Percentiles rank a stretch among this genome's conserved stretches.
These are phyloP conservation scores for Populus pruinosa DNA, from an alignment of 345 rosid genomes.

Conservation along the genomic window DNA sequence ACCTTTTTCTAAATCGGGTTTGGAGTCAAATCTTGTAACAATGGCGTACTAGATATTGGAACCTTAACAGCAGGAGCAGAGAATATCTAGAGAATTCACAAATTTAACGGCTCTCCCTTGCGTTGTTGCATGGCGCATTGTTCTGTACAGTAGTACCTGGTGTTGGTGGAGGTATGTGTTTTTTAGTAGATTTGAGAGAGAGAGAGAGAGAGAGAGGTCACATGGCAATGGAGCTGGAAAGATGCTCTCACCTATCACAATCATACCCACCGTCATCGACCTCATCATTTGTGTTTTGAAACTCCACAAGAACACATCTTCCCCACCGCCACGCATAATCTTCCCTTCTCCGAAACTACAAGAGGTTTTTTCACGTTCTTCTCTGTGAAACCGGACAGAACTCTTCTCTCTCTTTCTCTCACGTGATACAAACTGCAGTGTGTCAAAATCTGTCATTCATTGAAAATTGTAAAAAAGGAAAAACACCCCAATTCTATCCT, in stretches of 20 bases:
- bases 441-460: slow-evolving; percentile 17
- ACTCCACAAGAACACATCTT: slow-evolving; percentile 12
- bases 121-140: slow-evolving; percentile 2
- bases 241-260: slow-evolving; percentile 28
- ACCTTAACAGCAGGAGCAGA: too few species aligned
- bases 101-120: background rate
- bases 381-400: background rate
- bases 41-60: too few species aligned
- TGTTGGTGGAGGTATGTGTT: background rate
- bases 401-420: slow-evolving; percentile 8
- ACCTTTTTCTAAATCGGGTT: too few species aligned
- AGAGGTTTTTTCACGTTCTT: background rate
- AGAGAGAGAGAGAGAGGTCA: background rate
- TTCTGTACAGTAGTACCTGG: background rate
- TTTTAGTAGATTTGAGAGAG: background rate
- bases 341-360: background rate
- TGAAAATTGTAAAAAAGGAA: background rate
- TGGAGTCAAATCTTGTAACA: too few species aligned
- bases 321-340: slow-evolving; percentile 1
- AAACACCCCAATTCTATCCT: slow-evolving; percentile 2
- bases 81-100: background rate
- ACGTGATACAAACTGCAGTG: slow-evolving; percentile 17
- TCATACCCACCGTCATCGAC: slow-evolving; percentile 38
- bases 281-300: slow-evolving; percentile 51
- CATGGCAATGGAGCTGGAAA: slow-evolving; percentile 41